Percentiles rank a stretch among this genome's conserved stretches.
These are phyloP conservation scores for Polyplosphaeria fusca DNA, from an alignment of 495 filamentous ascomycete genomes.

Conservation along the genomic window DNA sequence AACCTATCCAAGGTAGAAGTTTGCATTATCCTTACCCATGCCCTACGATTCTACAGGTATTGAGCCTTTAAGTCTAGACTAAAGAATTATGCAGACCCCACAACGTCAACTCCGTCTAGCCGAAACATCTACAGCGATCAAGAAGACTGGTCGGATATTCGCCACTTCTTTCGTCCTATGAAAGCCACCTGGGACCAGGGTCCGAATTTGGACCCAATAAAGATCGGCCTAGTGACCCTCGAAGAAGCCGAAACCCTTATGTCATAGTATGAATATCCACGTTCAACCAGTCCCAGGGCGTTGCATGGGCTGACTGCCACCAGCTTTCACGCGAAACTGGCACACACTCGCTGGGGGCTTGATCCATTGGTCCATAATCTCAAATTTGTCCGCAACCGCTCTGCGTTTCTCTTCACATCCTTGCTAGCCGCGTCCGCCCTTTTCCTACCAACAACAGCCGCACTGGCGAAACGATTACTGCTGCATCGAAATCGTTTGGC, in stretches of 20 bases:
- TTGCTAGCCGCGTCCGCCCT: conserved; percentile 62
- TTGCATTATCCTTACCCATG: too few relatives aligned
- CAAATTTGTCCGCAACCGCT: conserved; percentile 61
- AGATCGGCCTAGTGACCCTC: conserved; percentile 60
- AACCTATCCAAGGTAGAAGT: too few relatives aligned
- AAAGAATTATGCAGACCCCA: too few relatives aligned
- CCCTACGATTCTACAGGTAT: too few relatives aligned
- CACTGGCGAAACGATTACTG: conserved; percentile 60
- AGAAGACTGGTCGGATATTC: conserved; percentile 26
- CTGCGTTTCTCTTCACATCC: conserved; percentile 68
- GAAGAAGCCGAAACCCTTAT: conserved; percentile 63
- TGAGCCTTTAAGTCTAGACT: too few relatives aligned
- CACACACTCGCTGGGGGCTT: conserved; percentile 72
- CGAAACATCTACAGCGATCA: conserved; percentile 2
- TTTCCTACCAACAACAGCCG: conserved; percentile 60
- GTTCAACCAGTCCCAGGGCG: too few relatives aligned
- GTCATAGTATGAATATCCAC: conserved; percentile 57
- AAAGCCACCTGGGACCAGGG: conserved; percentile 60
- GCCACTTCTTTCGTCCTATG: conserved; percentile 59
- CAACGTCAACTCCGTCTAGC: background rate
- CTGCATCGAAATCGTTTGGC: conserved; percentile 63
- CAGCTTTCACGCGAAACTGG: conserved; percentile 67
- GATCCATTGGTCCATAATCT: conserved; percentile 63
- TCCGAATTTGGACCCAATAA: conserved; percentile 62
- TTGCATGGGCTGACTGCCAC: too few relatives aligned